Evolutionary conservation across 495 filamentous ascomycete genomes (phyloP).

Genomic region (Lophiostoma macrostomum): DNA sequence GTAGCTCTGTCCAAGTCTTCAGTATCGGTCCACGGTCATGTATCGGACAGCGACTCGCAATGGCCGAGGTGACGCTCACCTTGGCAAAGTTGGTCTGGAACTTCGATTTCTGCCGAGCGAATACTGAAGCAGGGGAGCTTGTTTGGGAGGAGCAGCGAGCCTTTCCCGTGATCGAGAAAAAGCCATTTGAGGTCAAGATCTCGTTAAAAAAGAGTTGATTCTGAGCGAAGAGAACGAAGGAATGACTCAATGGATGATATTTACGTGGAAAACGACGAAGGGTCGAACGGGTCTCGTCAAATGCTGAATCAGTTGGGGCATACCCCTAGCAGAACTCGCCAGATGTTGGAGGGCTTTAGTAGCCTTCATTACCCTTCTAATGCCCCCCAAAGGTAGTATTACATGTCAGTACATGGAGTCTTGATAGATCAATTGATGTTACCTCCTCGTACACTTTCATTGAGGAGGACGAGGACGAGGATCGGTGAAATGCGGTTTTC

Average conservation of each 20-base stretch:
- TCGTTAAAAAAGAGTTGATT: conserved; percentile 1
- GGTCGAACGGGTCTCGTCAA: too few relatives aligned
- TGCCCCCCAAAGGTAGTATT: too few relatives aligned
- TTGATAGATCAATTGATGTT: too few relatives aligned
- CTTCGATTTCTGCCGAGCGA: conserved; percentile 27
- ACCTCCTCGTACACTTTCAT: too few relatives aligned
- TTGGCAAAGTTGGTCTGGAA: conserved; percentile 33
- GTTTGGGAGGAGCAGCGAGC: conserved; percentile 9
- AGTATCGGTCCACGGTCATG: conserved; percentile 33
- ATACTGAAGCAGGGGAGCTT: conserved; percentile 2
- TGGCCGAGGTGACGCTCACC: conserved; percentile 32
- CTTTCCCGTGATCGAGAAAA: conserved; percentile 4
- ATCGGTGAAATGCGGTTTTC: too few relatives aligned
- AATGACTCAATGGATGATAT: not conserved
- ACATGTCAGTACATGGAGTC: too few relatives aligned
- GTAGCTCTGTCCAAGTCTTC: conserved; percentile 29
- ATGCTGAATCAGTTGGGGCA: too few relatives aligned
- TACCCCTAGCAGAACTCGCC: too few relatives aligned
- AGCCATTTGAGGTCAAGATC: conserved; percentile 13
- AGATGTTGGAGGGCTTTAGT: too few relatives aligned
- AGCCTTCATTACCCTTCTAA: too few relatives aligned
- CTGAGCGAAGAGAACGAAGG: not conserved
- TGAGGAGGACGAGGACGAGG: too few relatives aligned
- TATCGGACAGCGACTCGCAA: conserved; percentile 29
- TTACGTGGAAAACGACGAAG: not conserved